Base-by-base conservation (phyloP, 768 basidiomycete genomes). In the Boletellus emodensis region DNA sequence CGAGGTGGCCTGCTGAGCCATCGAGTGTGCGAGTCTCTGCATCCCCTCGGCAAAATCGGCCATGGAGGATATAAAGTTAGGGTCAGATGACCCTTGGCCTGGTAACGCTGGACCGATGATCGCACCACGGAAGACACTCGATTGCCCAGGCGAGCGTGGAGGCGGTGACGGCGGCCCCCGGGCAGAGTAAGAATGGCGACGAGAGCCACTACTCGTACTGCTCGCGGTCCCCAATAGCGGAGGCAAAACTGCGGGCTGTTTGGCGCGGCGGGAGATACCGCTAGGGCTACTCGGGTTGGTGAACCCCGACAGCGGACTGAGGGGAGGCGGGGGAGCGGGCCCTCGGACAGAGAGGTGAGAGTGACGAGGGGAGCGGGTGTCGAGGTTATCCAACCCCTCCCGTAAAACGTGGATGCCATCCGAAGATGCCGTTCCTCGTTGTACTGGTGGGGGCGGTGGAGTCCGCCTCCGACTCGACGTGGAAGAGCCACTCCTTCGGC, bases 271-370 rank as follows among this genome's bases (percentile, higher is more conserved):
- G 10, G 22, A 5, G 40, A 9, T 1, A 17, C n/a, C 17, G n/a
- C n/a, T n/a, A 4, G 3, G 6, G 40, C 13, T 40, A 26, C 22
- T 11, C 6, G 30, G 2, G 42, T 22, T 18, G 34, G 14, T 8
- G 30, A 7, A 2, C 30, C 8, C 30, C 30, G 30, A 30, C 10
- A 8, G 30, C 30, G n/a, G n/a, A n/a, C n/a, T n/a, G n/a, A n/a
- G n/a, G n/a, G 13, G 33, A 20, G 55, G 50, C 15, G 55, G 34
- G 28, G 50, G 24, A 17, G 49, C 28, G 7, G 55, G 48, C 34
- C 45, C 24, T 17, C 55, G 52, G 20, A 33, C 9, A 8, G 32
- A 6, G 6, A 49, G 38, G 15, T 1, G 26, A 18, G 58, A 40
- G 6, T 35, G 44, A 18, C 40, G 43, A 35, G 18, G 9, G 5